These are phyloP conservation scores for Sarocladium kiliense DNA, from an alignment of 2,329 filamentous ascomycete genomes.

Conservation along the genomic window DNA sequence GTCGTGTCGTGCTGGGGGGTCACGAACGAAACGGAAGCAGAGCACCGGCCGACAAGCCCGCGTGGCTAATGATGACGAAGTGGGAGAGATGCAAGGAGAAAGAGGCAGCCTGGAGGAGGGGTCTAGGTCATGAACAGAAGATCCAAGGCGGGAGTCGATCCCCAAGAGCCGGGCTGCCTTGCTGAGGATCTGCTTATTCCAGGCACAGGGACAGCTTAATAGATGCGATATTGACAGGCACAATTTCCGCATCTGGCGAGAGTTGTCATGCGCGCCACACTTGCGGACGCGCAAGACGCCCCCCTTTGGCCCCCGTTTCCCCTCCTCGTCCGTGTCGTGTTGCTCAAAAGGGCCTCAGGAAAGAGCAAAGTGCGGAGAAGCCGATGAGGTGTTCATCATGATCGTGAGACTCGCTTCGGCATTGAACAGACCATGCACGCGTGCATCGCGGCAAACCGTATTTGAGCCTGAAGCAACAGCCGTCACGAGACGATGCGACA, in stretches of 20 bases:
- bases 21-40: neutral
- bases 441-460: neutral
- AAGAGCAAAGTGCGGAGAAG: neutral
- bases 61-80: neutral
- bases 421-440: neutral
- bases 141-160: conserved; percentile 7
- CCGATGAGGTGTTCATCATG: neutral
- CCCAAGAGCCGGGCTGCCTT: conserved; percentile 5
- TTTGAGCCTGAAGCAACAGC: conserved; percentile 2
- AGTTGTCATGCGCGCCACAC: conserved; percentile 5
- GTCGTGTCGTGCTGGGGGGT: neutral
- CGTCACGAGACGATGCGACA: neutral
- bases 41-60: neutral
- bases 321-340: neutral
- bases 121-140: conserved; percentile 1
- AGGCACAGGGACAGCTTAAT: conserved; percentile 5
- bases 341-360: neutral
- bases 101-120: neutral
- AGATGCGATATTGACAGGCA: conserved; percentile 9
- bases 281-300: neutral
- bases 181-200: conserved; percentile 6
- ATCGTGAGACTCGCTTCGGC: neutral
- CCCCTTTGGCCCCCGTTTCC: neutral
- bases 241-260: conserved; percentile 5
- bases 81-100: neutral